Conservation (phyloP, 1,284 basidiomycete species). For the Calocybe gambosa region DNA sequence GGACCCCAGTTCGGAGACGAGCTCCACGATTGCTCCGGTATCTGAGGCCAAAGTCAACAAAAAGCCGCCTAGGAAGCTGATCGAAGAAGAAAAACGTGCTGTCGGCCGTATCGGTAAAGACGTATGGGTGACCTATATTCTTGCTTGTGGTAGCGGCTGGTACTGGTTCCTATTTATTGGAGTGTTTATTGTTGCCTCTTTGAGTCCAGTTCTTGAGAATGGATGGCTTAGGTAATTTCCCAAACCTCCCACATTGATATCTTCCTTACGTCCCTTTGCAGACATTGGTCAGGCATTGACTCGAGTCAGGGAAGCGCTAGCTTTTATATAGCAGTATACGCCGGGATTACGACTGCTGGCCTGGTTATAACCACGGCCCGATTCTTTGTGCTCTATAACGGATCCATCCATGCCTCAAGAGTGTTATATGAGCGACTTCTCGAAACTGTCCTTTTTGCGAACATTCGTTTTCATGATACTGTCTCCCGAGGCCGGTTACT, state of each 20-base stretch:
- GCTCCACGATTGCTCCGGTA: constrained; percentile 39
- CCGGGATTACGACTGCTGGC: constrained; percentile 41
- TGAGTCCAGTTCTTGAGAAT: constrained; percentile 77
- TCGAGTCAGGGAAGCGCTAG: constrained; percentile 39
- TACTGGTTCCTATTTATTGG: constrained; percentile 73
- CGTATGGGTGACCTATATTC: constrained; percentile 80
- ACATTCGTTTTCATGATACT: constrained; percentile 92
- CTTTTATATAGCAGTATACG: constrained; percentile 80
- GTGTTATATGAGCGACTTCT: constrained; percentile 52
- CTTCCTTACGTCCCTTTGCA: constrained; percentile 18
- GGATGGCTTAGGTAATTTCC: constrained; percentile 67
- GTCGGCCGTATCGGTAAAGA: constrained; percentile 74
- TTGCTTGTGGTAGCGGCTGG: constrained; percentile 55
- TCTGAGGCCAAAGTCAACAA: constrained; percentile 44
- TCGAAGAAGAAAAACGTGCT: constrained; percentile 88
- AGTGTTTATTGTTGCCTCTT: constrained; percentile 56
- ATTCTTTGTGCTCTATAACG: constrained; percentile 70
- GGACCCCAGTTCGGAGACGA: constrained; percentile 41
- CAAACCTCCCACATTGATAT: constrained; percentile 9
- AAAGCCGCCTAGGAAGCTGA: constrained; percentile 75
- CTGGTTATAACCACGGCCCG: constrained; percentile 60
- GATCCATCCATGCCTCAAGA: constrained; percentile 33
- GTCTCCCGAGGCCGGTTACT: constrained; percentile 80
- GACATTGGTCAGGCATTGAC: constrained; percentile 60
- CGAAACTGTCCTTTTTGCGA: constrained; percentile 82